Percentiles rank a stretch among this genome's conserved stretches.
These are phyloP conservation scores for Colletotrichum spaethianum DNA, from an alignment of 2,329 filamentous ascomycete species.

Conservation along the genomic window DNA sequence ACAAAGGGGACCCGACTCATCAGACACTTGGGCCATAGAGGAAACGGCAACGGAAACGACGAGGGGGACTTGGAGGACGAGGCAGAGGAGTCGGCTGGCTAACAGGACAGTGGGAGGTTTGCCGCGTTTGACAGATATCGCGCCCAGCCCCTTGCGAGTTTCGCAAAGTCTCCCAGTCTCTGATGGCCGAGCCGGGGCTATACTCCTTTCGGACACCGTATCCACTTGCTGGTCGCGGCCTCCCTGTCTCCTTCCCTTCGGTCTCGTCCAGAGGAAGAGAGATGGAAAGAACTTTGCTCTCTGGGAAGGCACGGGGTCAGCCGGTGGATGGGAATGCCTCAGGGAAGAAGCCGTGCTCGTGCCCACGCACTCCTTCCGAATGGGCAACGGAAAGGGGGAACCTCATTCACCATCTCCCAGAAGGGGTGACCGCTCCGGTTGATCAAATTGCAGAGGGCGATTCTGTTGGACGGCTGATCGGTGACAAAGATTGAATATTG, in stretches of 20 bases:
- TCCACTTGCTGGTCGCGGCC: conserved; percentile 6
- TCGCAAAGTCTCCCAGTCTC: conserved; percentile 34
- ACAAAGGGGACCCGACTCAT: conserved; percentile 35
- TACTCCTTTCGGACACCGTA: not conserved
- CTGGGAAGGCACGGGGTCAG: not conserved
- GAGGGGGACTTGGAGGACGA: not conserved
- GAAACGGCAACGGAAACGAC: not conserved
- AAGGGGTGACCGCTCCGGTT: conserved; percentile 11
- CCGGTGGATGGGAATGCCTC: not conserved
- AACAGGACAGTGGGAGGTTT: conserved; percentile 19
- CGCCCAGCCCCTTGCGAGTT: conserved; percentile 24
- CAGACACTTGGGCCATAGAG: conserved; percentile 17
- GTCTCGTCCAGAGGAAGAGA: conserved; percentile 2
- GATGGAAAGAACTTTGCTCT: conserved; percentile 2
- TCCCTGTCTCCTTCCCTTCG: conserved; percentile 21
- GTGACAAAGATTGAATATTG: conserved; percentile 14
- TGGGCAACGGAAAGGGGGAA: not conserved
- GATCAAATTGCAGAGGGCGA: conserved; percentile 10
- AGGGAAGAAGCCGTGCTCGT: not conserved
- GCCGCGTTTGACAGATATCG: conserved; percentile 31
- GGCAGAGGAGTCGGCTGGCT: not conserved
- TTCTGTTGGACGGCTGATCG: not conserved
- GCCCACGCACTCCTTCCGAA: not conserved
- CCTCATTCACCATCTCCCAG: conserved; percentile 1
- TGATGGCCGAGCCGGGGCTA: conserved; percentile 19